These are phyloP conservation scores for Fusarium nurragi DNA, from an alignment of 2,329 filamentous ascomycete genomes.

Conservation along the genomic window DNA sequence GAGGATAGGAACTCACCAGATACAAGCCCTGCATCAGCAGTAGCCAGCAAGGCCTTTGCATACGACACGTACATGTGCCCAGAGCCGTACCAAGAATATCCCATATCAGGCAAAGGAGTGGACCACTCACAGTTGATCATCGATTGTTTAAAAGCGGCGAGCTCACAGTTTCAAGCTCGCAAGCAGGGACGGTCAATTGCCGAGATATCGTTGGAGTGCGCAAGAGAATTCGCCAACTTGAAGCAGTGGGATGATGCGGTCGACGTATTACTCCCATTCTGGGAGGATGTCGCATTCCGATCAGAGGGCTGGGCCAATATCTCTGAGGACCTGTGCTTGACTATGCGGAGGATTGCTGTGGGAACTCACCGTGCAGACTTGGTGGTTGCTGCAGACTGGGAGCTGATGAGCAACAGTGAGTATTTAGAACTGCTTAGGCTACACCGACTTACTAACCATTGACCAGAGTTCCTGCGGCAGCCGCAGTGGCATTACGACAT, in stretches of 20 bases:
- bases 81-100: slow-evolving; percentile 68
- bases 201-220: slow-evolving; percentile 67
- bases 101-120: slow-evolving; percentile 60
- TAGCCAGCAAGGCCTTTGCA: slow-evolving; percentile 61
- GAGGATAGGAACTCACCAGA: slow-evolving; percentile 65
- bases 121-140: slow-evolving; percentile 67
- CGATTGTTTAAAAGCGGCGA: slow-evolving; percentile 61
- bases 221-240: slow-evolving; percentile 62
- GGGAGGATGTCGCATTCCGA: slow-evolving; percentile 66
- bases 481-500: slow-evolving; percentile 71
- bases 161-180: slow-evolving; percentile 63
- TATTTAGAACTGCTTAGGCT: slow-evolving; percentile 6
- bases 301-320: slow-evolving; percentile 68
- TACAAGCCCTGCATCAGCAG: slow-evolving; percentile 56
- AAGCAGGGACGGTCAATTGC: slow-evolving; percentile 63
- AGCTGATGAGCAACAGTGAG: slow-evolving; percentile 68
- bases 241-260: slow-evolving; percentile 64
- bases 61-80: slow-evolving; percentile 76
- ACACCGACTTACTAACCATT: slow-evolving; percentile 8
- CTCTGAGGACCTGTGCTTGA: slow-evolving; percentile 69
- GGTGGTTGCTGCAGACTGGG: slow-evolving; percentile 71
- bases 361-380: slow-evolving; percentile 63
- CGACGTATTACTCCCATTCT: slow-evolving; percentile 64
- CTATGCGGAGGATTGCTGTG: slow-evolving; percentile 65
- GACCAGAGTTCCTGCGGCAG: slow-evolving; percentile 62